Percentiles rank a stretch among this genome's conserved stretches.
Evolutionary conservation across 805 yeast genomes (phyloP).

Genomic region (Schwanniomyces occidentalis): DNA sequence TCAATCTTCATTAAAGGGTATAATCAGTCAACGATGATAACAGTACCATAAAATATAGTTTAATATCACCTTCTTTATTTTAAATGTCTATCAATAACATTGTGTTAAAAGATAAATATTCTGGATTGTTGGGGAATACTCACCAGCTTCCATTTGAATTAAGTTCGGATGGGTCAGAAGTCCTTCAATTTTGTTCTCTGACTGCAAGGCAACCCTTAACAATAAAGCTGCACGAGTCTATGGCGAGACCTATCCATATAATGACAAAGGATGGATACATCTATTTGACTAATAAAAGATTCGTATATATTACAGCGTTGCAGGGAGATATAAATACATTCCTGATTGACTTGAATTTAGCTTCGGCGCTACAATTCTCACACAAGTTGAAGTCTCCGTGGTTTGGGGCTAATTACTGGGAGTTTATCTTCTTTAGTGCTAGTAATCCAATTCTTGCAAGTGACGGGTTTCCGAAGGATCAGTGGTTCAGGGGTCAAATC

Average conservation of each 20-base stretch:
- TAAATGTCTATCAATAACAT: constrained; percentile 31
- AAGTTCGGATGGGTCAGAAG: constrained; percentile 17
- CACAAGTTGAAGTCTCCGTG: constrained; percentile 49
- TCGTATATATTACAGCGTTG: constrained; percentile 38
- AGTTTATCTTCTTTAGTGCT: constrained; percentile 38
- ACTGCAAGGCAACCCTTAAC: constrained; percentile 30
- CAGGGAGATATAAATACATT: constrained; percentile 47
- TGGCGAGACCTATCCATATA: constrained; percentile 20
- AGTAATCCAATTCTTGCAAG: constrained; percentile 32
- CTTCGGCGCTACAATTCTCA: constrained; percentile 31
- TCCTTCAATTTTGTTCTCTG: constrained; percentile 10
- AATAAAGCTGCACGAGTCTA: constrained; percentile 19
- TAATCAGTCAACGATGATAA: too few species aligned
- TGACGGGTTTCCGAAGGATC: constrained; percentile 41
- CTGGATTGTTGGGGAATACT: constrained; percentile 4
- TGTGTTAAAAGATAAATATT: constrained; percentile 14
- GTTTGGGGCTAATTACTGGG: constrained; percentile 56
- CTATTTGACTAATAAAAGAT: constrained; percentile 42
- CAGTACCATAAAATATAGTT: too few species aligned
- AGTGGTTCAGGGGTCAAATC: constrained; percentile 38
- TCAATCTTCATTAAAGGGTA: too few species aligned
- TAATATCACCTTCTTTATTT: too few species aligned
- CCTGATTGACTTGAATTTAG: constrained; percentile 29
- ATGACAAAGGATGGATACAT: constrained; percentile 38
- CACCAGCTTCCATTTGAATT: constrained; percentile 16